Base-by-base conservation (phyloP, 2,329 filamentous ascomycete genomes). In the Mycosphaerella arachidis region DNA sequence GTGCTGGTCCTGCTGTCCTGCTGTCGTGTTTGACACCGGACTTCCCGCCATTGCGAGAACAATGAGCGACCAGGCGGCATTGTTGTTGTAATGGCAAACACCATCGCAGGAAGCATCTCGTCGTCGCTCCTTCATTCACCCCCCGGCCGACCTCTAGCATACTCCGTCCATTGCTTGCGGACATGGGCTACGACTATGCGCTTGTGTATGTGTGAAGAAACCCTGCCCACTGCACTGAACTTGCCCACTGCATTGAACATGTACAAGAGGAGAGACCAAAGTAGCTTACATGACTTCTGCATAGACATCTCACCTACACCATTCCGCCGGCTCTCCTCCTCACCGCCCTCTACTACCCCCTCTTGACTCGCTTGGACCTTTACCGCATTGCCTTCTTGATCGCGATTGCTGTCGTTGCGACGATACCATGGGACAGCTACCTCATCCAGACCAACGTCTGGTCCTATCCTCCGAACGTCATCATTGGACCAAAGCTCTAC, bases 391-490 rank as follows among this genome's bases (percentile, higher is more conserved):
- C 75, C 33, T 86, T 84, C 63, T 76, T 90, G 54, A 78, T 88
- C 60, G 75, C 78, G 20, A 79, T 90, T 64, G 87, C 88, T 20
- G 84, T 91, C 52, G 68, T 80, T 29, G 83, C 87, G 4, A 90
- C 89, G 0, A 85, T 87, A 29, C 89, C 89, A 33, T 92, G 88
- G 88, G 88, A 91, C 68, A 88, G 87, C 8, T 90, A 90, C 72
- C 80, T 91, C 45, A 88, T 92, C 66, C 82, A 81, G 64, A 83
- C 79, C 56, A 76, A 79, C 48, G 82, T 91, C 69, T 91, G 89
- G 88, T 86, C 84, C 9, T 92, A 91, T 68, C 88, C 88, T 1
- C 74, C 79, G 10, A 77, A 85, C 68, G 87, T 83, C 20, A 82
- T 91, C 33, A 68, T 87, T 37, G 89, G 88, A 0, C 79, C 79